Evolutionary conservation across 495 filamentous ascomycete species (phyloP).

Genomic region (Hypoxylon fragiforme): DNA sequence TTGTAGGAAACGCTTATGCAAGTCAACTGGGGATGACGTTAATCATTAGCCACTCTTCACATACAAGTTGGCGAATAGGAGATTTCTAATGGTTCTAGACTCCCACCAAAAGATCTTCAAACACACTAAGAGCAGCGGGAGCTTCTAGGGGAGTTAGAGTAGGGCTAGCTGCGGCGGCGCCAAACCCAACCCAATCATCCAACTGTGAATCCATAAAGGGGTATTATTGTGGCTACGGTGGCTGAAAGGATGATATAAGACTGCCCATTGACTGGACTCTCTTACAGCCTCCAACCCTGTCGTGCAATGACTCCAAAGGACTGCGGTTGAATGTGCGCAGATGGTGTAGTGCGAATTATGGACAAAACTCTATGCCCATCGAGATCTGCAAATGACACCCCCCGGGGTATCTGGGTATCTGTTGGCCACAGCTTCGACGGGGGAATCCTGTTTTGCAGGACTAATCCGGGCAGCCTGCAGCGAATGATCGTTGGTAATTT

Average conservation of each 20-base stretch:
- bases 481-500: conserved; percentile 11
- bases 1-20: conserved; percentile 30
- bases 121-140: too few relatives aligned
- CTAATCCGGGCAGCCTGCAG: neutral
- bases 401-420: conserved; percentile 5
- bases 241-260: conserved; percentile 15
- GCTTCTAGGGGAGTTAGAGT: too few relatives aligned
- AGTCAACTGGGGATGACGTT: conserved; percentile 17
- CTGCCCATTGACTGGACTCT: too few relatives aligned
- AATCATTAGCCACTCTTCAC: conserved; percentile 5
- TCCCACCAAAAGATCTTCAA: too few relatives aligned
- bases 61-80: conserved; percentile 4
- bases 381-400: conserved; percentile 25
- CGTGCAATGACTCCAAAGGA: too few relatives aligned
- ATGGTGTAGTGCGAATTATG: neutral
- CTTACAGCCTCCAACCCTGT: too few relatives aligned
- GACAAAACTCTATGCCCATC: conserved; percentile 10
- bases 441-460: conserved; percentile 26
- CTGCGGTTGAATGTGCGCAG: conserved; percentile 4
- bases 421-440: neutral
- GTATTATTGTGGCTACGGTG: too few relatives aligned
- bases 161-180: conserved; percentile 8
- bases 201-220: neutral
- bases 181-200: neutral
- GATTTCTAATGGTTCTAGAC: conserved; percentile 3